These are phyloP conservation scores for Entomortierella chlamydospora DNA, from an alignment of 192 early-diverging fungal genomes.

Conservation along the genomic window DNA sequence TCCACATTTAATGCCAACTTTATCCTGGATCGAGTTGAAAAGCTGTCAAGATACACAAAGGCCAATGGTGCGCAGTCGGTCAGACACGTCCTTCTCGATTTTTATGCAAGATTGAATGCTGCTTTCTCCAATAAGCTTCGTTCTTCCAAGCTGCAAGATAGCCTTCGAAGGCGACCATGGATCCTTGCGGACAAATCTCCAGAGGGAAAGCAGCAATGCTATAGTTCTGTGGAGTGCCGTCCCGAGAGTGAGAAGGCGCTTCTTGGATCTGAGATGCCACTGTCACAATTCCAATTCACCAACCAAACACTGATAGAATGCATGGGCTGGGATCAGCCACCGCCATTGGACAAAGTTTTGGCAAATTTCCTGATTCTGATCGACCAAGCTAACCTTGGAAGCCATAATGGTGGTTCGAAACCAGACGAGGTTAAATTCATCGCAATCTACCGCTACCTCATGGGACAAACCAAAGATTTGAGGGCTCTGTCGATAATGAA, in stretches of 20 bases:
- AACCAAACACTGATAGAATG: background rate
- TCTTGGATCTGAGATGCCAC: constrained; percentile 22
- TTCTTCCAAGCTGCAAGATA: background rate
- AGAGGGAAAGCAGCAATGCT: background rate
- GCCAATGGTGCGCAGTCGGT: background rate
- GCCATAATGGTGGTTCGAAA: background rate
- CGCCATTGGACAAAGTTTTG: constrained; percentile 35
- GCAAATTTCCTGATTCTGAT: constrained; percentile 9
- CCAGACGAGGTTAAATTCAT: background rate
- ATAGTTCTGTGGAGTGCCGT: constrained; percentile 14
- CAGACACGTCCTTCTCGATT: background rate
- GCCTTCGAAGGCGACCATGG: constrained; percentile 1
- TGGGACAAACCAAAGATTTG: background rate
- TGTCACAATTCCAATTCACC: background rate
- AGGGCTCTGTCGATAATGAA: constrained; percentile 1
- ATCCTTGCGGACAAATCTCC: background rate
- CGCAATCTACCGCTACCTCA: constrained; percentile 11
- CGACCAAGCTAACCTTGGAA: background rate
- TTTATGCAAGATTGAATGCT: constrained; percentile 6
- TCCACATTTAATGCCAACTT: constrained; percentile 1
- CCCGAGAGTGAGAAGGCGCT: background rate
- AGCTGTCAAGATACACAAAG: background rate
- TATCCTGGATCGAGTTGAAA: background rate
- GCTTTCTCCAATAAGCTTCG: background rate
- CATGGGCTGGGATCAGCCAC: constrained; percentile 34